phyloP scores from a whole-genome alignment of 371 early-diverging fungal species.

The Blastocladiella emersonii region DNA sequence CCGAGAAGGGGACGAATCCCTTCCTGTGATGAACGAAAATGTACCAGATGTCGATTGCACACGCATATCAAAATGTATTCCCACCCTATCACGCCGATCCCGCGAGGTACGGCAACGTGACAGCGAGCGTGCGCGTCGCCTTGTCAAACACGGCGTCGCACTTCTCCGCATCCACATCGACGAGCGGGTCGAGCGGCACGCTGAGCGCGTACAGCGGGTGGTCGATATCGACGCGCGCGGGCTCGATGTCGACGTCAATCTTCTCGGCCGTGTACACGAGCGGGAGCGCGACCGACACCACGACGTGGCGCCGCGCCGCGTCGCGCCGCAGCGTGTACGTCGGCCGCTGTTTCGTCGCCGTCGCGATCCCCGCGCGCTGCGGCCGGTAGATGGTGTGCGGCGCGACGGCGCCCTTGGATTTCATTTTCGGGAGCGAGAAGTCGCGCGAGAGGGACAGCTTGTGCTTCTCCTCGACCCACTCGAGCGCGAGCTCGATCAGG shows the following conservation, averaged over 20 bases:
- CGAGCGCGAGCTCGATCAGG: slow-evolving; percentile 47
- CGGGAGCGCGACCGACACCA: slow-evolving; percentile 4
- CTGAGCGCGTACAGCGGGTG: background rate
- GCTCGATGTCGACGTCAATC: slow-evolving; percentile 1
- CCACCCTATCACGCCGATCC: too few relatives aligned
- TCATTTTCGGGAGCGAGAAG: slow-evolving; percentile 41
- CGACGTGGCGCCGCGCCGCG: background rate
- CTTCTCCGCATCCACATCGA: background rate
- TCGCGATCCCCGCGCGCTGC: slow-evolving; percentile 33
- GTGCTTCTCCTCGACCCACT: slow-evolving; percentile 46
- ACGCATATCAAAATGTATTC: too few relatives aligned
- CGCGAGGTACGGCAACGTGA: background rate
- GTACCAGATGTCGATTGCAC: too few relatives aligned
- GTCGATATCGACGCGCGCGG: slow-evolving; percentile 6
- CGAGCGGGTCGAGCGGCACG: background rate
- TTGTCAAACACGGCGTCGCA: background rate
- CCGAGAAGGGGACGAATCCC: too few relatives aligned
- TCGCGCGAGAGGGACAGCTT: slow-evolving; percentile 34
- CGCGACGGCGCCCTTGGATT: slow-evolving; percentile 42
- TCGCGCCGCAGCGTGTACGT: background rate
- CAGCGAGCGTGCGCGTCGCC: background rate
- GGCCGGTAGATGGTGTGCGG: slow-evolving; percentile 38
- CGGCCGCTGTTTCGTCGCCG: slow-evolving; percentile 8
- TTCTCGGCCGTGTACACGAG: background rate
- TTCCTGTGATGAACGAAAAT: too few relatives aligned